Evolutionary conservation across 2,329 filamentous ascomycete genomes (phyloP), one percentile per base, ranked within the genome.

Genomic region (Ophiostoma sp.): DNA sequence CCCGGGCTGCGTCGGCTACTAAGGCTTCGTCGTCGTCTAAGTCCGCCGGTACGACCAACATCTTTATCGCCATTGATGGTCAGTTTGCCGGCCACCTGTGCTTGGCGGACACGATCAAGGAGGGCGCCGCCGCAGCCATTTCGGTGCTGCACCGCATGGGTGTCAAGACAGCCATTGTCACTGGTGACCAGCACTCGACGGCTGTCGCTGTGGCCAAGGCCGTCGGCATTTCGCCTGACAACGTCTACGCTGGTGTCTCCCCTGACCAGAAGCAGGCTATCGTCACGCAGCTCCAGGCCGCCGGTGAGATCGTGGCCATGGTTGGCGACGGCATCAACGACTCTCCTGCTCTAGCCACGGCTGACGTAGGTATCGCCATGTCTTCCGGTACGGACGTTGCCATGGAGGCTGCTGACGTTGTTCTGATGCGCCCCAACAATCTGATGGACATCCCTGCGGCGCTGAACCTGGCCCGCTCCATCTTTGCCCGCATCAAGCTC

Each of bases 271-370:
- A 99, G 81, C 95, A 97, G 80, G 85, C 88, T 36, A 97, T 98
- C 77, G 87, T 99, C 78, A 88, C 90, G 69, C 85, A 91, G 71
- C 87, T 98, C 22, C 94, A 98, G 83, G 85, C 86, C 0, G 82
- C 86, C 69, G 94, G 94, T 75, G 89, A 94, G 78, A 86, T 92
- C 69, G 93, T 98, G 33, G 96, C 93, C 77, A 99, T 99, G 96
- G 95, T 98, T 17, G 95, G 96, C 70, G 96, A 99, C 81, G 96
- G 96, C 57, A 98, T 99, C 87, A 99, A 99, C 82, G 96, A 99
- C 84, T 97, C 94, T 0, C 96, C 96, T 0, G 96, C 96, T 0
- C 89, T 99, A 12, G 96, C 94, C 0, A 97, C 94, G 0, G 95
- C 96, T 12, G 91, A 97, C 77, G 90, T 98, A 36, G 96, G 96